phyloP scores from a whole-genome alignment of 1,139 yeast species.

The Candida sp. region DNA sequence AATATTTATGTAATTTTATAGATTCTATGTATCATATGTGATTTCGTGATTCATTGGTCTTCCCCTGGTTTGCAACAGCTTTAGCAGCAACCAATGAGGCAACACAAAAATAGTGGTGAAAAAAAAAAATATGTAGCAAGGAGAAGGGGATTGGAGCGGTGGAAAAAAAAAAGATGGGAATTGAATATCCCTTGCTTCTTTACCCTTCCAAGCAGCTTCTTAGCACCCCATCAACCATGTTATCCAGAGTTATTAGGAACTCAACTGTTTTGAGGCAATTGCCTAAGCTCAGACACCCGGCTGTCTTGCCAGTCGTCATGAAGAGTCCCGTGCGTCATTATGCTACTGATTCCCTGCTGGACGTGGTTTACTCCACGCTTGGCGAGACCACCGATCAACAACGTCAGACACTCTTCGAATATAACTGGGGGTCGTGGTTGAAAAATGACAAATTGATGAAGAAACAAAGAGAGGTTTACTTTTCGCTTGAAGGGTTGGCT shows the following conservation, averaged over 20 bases:
- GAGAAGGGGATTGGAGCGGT: too few species aligned
- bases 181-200: not conserved
- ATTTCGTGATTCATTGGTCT: too few species aligned
- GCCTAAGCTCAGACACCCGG: not conserved
- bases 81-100: too few species aligned
- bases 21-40: too few species aligned
- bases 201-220: not conserved
- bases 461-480: constrained; percentile 77
- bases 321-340: constrained; percentile 3
- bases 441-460: constrained; percentile 76
- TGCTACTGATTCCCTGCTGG: constrained; percentile 21
- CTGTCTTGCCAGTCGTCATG: not conserved
- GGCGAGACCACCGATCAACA: constrained; percentile 69
- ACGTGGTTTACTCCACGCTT: constrained; percentile 53
- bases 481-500: constrained; percentile 79
- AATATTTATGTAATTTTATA: not conserved
- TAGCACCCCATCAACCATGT: constrained; percentile 5
- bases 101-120: too few species aligned
- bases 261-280: constrained; percentile 2
- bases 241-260: constrained; percentile 10
- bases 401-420: constrained; percentile 78
- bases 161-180: not conserved
- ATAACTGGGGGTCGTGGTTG: constrained; percentile 97
- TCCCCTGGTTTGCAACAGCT: too few species aligned
- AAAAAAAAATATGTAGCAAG: too few species aligned